Evolutionary conservation across 148 eudicot species (phyloP).

Genomic region (Cornus kousa): DNA sequence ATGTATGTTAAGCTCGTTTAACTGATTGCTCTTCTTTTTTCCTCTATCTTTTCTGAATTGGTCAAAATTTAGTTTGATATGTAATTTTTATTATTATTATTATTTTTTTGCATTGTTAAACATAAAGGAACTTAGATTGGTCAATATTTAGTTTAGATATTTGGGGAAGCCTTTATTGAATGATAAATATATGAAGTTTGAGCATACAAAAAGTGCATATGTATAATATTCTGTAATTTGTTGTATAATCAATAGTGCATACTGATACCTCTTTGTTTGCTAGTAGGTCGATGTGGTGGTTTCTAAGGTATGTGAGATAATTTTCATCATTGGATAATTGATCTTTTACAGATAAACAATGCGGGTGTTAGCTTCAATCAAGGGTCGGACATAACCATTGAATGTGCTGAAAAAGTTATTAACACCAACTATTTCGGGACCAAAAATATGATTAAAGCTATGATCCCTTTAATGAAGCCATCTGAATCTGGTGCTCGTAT

Average conservation of each 20-base stretch:
- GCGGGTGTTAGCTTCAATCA: conserved; percentile 79
- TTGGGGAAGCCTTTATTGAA: too few relatives aligned
- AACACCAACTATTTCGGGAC: conserved; percentile 80
- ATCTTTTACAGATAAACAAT: conserved; percentile 70
- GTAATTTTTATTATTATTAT: too few relatives aligned
- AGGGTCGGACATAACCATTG: conserved; percentile 69
- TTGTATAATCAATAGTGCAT: background rate
- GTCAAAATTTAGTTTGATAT: too few relatives aligned
- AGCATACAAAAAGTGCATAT: too few relatives aligned
- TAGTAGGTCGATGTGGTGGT: background rate
- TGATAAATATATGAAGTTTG: background rate
- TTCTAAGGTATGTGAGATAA: background rate
- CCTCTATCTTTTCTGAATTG: background rate
- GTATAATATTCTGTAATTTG: background rate
- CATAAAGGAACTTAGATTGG: background rate
- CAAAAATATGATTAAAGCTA: conserved; percentile 66
- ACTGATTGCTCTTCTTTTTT: background rate
- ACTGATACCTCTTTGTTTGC: background rate
- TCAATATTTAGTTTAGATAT: background rate
- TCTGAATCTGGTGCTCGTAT: conserved; percentile 79
- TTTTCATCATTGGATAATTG: conserved; percentile 3
- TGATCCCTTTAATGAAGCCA: conserved; percentile 85
- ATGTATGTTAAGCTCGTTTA: background rate
- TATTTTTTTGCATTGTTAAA: background rate
- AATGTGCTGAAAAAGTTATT: conserved; percentile 75